phyloP scores from a whole-genome alignment of 768 basidiomycete species.

The Lactifluus echinatus region DNA sequence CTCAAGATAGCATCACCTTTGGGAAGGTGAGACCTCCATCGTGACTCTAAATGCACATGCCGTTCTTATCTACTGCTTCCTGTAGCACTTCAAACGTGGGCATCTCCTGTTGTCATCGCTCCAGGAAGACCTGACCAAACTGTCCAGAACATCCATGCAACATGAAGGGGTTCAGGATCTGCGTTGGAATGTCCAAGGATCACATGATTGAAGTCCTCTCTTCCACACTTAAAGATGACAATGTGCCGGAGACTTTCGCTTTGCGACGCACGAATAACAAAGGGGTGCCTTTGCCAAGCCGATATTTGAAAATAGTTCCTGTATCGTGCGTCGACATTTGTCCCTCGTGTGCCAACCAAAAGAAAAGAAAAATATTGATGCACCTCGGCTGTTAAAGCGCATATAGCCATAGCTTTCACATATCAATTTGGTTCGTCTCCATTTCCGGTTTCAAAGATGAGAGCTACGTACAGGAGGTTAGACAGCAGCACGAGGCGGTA shows the following conservation, averaged over 20 bases:
- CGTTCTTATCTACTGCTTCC: not conserved
- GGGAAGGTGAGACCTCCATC: slow-evolving; percentile 50
- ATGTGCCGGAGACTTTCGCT: slow-evolving; percentile 52
- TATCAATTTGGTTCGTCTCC: slow-evolving; percentile 70
- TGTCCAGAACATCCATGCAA: slow-evolving; percentile 72
- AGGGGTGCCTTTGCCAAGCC: slow-evolving; percentile 53
- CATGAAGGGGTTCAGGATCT: slow-evolving; percentile 74
- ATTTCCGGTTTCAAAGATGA: slow-evolving; percentile 52
- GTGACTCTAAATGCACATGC: slow-evolving; percentile 10
- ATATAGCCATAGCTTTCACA: slow-evolving; percentile 64
- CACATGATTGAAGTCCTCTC: slow-evolving; percentile 63
- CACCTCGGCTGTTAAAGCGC: slow-evolving; percentile 35
- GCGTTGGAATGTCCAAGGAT: slow-evolving; percentile 54
- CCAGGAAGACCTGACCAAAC: slow-evolving; percentile 11
- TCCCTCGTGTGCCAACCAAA: not conserved
- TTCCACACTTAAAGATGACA: slow-evolving; percentile 56
- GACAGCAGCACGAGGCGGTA: slow-evolving; percentile 55
- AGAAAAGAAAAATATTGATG: not conserved
- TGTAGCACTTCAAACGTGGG: slow-evolving; percentile 31
- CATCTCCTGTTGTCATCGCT: not conserved
- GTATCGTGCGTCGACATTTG: slow-evolving; percentile 46
- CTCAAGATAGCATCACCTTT: slow-evolving; percentile 62
- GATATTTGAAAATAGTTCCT: slow-evolving; percentile 67
- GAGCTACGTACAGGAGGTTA: slow-evolving; percentile 46
- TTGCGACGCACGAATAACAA: slow-evolving; percentile 47